Percentiles rank a stretch among this genome's conserved stretches.
Conservation (phyloP, 305 asterid genomes). For the Ajuga reptans region DNA sequence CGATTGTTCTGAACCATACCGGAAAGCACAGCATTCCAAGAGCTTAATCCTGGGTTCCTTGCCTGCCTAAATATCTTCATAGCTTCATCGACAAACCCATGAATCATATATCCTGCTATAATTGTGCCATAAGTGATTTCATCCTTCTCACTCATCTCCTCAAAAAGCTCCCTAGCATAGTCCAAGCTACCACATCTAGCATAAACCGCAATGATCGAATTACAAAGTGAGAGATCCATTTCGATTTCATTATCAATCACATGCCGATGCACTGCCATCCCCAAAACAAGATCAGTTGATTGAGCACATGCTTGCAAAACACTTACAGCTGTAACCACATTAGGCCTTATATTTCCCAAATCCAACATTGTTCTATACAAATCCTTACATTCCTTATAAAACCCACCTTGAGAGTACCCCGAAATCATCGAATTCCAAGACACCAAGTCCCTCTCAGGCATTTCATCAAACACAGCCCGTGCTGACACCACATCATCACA, state of each 20-base stretch:
- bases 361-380: conserved; percentile 51
- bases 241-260: conserved; percentile 44
- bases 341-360: conserved; percentile 37
- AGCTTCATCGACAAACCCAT: conserved; percentile 67
- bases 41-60: conserved; percentile 52
- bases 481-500: conserved; percentile 59
- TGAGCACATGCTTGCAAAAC: conserved; percentile 77
- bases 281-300: conserved; percentile 60
- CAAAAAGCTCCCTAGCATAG: conserved; percentile 61
- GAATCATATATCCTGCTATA: conserved; percentile 72
- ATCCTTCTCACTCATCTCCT: conserved; percentile 73
- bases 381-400: conserved; percentile 56
- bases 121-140: conserved; percentile 68
- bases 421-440: conserved; percentile 90
- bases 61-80: conserved; percentile 43
- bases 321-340: conserved; percentile 53
- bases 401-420: conserved; percentile 73
- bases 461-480: conserved; percentile 45
- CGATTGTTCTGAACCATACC: conserved; percentile 67
- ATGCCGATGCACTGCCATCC: conserved; percentile 58
- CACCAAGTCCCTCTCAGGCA: conserved; percentile 61
- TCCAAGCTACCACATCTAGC: conserved; percentile 91
- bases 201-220: conserved; percentile 57
- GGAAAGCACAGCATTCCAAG: conserved; percentile 81
- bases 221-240: conserved; percentile 59